Base-by-base conservation (phyloP, 1,284 basidiomycete species). In the Trametes pubescens region DNA sequence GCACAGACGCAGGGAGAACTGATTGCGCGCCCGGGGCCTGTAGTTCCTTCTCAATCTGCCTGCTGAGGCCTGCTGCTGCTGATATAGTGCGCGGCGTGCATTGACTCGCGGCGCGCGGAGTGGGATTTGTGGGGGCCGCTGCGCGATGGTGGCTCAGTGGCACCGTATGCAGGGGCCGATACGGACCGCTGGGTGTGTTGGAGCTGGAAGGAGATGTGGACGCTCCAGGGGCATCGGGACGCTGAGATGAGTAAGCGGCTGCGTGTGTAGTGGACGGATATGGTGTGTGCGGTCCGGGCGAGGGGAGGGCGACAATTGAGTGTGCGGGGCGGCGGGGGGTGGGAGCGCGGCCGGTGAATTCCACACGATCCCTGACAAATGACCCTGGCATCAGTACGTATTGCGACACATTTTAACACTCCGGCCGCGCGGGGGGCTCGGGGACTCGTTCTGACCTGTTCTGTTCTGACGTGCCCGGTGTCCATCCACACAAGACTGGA, bases 11-110 rank as follows among this genome's bases (percentile, higher is more conserved):
- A n/a, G 38, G 40, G 13, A 24, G 49, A 52, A 44, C 40, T 11
- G 51, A 35, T 52, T 37, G 40, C 22, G 57, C 57, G 57, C 49
- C 40, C 49, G 57, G 49, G 24, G 49, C 38, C 34, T 35, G n/a
- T 52, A 35, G 38, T 26, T n/a, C 40, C 16, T 18, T 2, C 18
- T 16, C 14, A 2, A 18, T 4, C 16, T 16, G 37, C 11, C 37
- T 38, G 5, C 11, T 16, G 11, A 1, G 2, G 37, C 11, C 37
- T 38, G 5, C 11, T 16, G 11, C 11, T 16, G 37, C 37, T 38
- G 40, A 43, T 43, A 43, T 43, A 43, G 40, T 43, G 40, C 40
- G 40, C 40, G 6, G 18, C 18, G 40, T 13, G 18, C 18, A 43
- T 43, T 43, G 40, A 43, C 2, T 43, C 40, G 14, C 16, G 40